Evolutionary conservation across 1,284 basidiomycete species (phyloP).

Genomic region (Meira nashicola): DNA sequence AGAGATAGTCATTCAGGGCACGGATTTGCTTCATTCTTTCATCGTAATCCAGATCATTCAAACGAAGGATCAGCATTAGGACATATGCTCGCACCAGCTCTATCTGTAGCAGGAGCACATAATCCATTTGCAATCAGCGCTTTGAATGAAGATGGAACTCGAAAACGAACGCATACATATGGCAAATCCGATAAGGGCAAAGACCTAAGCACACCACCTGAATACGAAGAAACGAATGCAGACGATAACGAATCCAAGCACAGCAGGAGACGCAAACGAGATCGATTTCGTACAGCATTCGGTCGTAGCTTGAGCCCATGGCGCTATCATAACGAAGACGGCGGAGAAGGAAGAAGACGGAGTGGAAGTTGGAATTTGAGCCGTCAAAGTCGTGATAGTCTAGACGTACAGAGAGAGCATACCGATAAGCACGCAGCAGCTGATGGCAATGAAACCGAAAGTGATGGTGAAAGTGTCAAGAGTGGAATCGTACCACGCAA

Average conservation of each 20-base stretch:
- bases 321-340: not conserved
- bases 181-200: conserved; percentile 12
- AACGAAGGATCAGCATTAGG: not conserved
- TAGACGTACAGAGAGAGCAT: conserved; percentile 10
- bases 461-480: conserved; percentile 24
- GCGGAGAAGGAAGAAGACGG: not conserved
- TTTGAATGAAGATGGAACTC: conserved; percentile 23
- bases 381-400: not conserved
- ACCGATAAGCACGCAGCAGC: not conserved
- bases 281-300: conserved; percentile 1
- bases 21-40: no score
- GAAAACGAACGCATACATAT: conserved; percentile 7
- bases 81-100: not conserved
- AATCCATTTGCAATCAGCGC: conserved; percentile 22
- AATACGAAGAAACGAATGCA: conserved; percentile 3
- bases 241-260: conserved; percentile 12
- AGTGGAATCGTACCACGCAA: conserved; percentile 30
- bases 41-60: no score
- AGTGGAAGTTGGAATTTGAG: conserved; percentile 4
- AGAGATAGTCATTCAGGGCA: no score
- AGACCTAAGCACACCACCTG: not conserved
- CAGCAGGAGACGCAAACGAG: conserved; percentile 4
- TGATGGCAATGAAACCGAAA: conserved; percentile 15
- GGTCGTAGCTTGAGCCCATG: not conserved
- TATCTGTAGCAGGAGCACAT: conserved; percentile 11